Evolutionary conservation across 805 yeast genomes (phyloP).

Genomic region (Saccharomycopsis sp.): DNA sequence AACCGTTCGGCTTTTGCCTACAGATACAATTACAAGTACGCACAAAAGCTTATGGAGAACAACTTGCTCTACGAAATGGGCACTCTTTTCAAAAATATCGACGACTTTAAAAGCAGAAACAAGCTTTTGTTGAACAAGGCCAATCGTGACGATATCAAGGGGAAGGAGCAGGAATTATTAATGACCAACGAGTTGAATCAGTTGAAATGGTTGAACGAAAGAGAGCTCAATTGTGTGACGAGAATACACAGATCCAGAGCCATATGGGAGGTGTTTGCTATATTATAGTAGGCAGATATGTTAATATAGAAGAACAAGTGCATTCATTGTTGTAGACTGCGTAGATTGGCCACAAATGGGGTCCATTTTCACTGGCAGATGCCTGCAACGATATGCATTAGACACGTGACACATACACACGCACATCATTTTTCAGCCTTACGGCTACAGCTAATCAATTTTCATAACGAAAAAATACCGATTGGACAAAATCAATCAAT

Average conservation of each 20-base stretch:
- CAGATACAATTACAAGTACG: constrained; percentile 57
- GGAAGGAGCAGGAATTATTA: constrained; percentile 67
- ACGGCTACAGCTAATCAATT: no score
- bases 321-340: no score
- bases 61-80: constrained; percentile 48
- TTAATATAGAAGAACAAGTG: background rate
- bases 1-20: constrained; percentile 80
- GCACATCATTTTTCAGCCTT: no score
- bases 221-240: constrained; percentile 49
- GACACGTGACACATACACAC: no score
- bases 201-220: constrained; percentile 49
- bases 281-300: constrained; percentile 22
- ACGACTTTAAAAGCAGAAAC: constrained; percentile 50
- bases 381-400: no score
- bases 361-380: no score
- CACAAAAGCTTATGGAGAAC: constrained; percentile 40
- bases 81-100: constrained; percentile 42
- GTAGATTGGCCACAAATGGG: no score
- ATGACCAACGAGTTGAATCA: constrained; percentile 71
- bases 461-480: no score
- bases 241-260: constrained; percentile 50
- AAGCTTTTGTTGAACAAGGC: constrained; percentile 68
- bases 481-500: no score
- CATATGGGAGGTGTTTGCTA: constrained; percentile 49
- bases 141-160: constrained; percentile 84